Evolutionary conservation across 208 protist genomes (phyloP).

Genomic region (Acanthamoeba triangularis): DNA sequence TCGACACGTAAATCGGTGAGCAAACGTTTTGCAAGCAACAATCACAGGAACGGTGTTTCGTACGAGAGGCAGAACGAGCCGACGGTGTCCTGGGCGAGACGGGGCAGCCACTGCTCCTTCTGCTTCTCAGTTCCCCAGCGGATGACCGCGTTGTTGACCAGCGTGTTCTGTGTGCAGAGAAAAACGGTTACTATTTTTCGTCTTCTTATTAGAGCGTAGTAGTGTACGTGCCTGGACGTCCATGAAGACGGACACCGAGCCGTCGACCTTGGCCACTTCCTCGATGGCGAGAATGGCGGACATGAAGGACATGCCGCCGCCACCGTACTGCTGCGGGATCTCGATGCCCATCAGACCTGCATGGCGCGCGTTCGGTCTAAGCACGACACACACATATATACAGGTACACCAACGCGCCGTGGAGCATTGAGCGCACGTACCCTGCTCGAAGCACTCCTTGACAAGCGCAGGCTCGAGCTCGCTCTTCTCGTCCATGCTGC

Average conservation of each 20-base stretch:
- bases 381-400: neutral
- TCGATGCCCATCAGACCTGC: slow-evolving; percentile 88
- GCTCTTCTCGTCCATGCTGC: slow-evolving; percentile 83
- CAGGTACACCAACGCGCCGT: neutral
- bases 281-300: slow-evolving; percentile 84
- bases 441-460: slow-evolving; percentile 83
- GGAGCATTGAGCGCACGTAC: neutral
- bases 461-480: slow-evolving; percentile 81
- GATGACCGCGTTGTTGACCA: slow-evolving; percentile 84
- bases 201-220: neutral
- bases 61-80: slow-evolving; percentile 64
- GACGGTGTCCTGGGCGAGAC: slow-evolving; percentile 91
- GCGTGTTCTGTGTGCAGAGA: slow-evolving; percentile 83
- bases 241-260: slow-evolving; percentile 82
- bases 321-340: slow-evolving; percentile 81
- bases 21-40: neutral
- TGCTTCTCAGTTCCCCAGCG: slow-evolving; percentile 91
- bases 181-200: neutral
- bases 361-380: neutral
- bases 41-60: neutral
- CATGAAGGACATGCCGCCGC: slow-evolving; percentile 85
- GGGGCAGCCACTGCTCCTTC: slow-evolving; percentile 94
- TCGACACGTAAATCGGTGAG: neutral
- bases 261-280: slow-evolving; percentile 88
- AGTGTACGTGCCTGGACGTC: slow-evolving; percentile 79